Percentiles rank a stretch among this genome's conserved stretches.
phyloP scores from a whole-genome alignment of 805 yeast genomes.

The Spencermartinsiella europaea region DNA sequence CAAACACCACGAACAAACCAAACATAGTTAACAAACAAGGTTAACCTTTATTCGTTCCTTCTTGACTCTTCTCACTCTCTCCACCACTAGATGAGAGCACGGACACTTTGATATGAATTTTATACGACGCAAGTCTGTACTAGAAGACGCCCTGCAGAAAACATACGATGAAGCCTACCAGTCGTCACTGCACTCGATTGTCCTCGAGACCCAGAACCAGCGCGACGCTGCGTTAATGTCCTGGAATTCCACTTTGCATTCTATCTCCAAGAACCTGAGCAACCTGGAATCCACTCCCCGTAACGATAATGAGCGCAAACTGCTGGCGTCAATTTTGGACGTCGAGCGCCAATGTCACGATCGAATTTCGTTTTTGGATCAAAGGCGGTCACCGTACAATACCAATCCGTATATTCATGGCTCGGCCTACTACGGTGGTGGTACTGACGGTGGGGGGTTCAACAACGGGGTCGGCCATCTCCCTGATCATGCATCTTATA shows the following conservation, averaged over 20 bases:
- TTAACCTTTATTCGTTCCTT: too few species aligned
- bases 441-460: neutral
- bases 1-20: too few species aligned
- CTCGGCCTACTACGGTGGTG: neutral
- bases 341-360: slow-evolving; percentile 38
- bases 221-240: slow-evolving; percentile 31
- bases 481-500: neutral
- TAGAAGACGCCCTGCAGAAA: slow-evolving; percentile 28
- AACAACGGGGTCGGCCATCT: too few species aligned
- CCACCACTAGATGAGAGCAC: neutral
- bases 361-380: slow-evolving; percentile 28
- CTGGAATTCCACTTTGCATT: slow-evolving; percentile 34
- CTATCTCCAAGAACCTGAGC: slow-evolving; percentile 31
- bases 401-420: neutral
- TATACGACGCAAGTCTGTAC: slow-evolving; percentile 11
- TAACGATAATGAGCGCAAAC: slow-evolving; percentile 31
- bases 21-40: too few species aligned
- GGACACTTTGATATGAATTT: slow-evolving; percentile 15
- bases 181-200: slow-evolving; percentile 36
- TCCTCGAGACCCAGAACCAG: slow-evolving; percentile 35
- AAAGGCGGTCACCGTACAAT: slow-evolving; percentile 8
- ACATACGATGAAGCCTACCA: slow-evolving; percentile 40
- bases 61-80: neutral
- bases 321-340: slow-evolving; percentile 34
- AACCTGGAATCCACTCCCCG: slow-evolving; percentile 27